Evolutionary conservation across 1,284 basidiomycete species (phyloP), one percentile per base, ranked within the genome.

Genomic region (Kalmanozyma brasiliensis): DNA sequence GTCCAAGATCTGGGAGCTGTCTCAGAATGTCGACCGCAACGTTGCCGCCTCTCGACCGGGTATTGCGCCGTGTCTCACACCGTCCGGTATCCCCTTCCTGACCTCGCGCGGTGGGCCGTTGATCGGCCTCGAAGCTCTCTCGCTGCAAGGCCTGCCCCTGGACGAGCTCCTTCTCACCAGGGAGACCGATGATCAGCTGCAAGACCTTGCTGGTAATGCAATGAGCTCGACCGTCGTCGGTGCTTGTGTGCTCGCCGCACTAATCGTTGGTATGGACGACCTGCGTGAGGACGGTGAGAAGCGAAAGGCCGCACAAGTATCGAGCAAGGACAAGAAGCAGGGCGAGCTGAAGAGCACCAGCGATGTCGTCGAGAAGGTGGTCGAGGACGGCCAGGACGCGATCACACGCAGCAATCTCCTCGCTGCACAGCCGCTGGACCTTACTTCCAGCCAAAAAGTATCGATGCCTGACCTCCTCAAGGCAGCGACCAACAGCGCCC

Each of bases 221-320:
- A 97, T 97, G 94, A 74, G 66, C 91, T 93, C 94, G 0, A 97
- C 94, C 0, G 94, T 97, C 13, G 94, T 97, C 19, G 94, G 94
- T 1, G 88, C 92, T 1, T 90, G 92, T 70, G 92, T 97, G 73
- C 84, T 96, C 35, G 88, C 91, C 10, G 92, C 93, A 0, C 84
- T 97, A 38, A 86, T 76, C 5, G 68, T 75, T n/a, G 73, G 64
- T 22, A 60, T 64, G 46, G 44, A 60, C 10, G 74, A 76, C 40
- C 60, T 76, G 11, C 42, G 30, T 10, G 47, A 63, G 35, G 61
- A 63, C 11, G 63, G 53, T 23, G 30, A 46, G 22, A 64, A 52
- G 63, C 52, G 44, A 19, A 52, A 55, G 26, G 45, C 46, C 8
- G 53, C 38, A 33, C 37, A 36, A 29, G 26, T 22, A 7, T 86